A percentile compares a stretch with the other conserved stretches of the same genome.
These are phyloP conservation scores for Fusarium nodosum DNA, from an alignment of 2,329 filamentous ascomycete genomes.

Conservation along the genomic window DNA sequence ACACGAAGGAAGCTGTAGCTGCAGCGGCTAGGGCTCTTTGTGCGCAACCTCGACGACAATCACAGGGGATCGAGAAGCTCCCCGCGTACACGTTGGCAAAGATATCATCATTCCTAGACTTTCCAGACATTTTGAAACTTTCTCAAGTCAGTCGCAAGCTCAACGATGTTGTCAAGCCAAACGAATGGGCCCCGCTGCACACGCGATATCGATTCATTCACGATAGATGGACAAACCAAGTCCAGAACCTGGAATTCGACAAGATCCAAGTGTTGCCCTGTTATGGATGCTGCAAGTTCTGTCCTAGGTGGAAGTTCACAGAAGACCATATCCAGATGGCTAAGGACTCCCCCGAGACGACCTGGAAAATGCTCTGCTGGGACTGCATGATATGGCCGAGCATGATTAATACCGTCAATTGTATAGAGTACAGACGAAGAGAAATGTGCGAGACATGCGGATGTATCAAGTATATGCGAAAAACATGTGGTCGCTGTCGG, in stretches of 20 bases:
- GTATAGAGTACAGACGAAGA: constrained; percentile 28
- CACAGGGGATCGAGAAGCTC: constrained; percentile 20
- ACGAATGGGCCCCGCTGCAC: constrained; percentile 31
- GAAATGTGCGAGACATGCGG: constrained; percentile 34
- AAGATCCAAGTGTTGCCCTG: constrained; percentile 21
- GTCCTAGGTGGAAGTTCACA: constrained; percentile 20
- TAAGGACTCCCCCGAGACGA: not conserved
- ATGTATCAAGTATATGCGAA: constrained; percentile 26
- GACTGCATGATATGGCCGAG: constrained; percentile 12
- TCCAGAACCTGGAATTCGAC: not conserved
- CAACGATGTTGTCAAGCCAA: constrained; percentile 17
- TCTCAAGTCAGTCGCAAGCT: constrained; percentile 12
- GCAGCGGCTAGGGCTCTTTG: constrained; percentile 5
- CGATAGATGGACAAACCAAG: constrained; percentile 26
- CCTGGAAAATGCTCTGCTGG: constrained; percentile 38
- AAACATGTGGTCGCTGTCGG: constrained; percentile 32
- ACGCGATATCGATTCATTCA: constrained; percentile 24
- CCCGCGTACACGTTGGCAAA: constrained; percentile 29
- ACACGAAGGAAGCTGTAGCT: not conserved
- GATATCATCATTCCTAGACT: constrained; percentile 21
- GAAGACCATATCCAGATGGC: not conserved
- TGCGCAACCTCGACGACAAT: not conserved
- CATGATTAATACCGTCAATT: not conserved
- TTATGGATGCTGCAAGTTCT: constrained; percentile 35
- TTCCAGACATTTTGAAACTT: constrained; percentile 21